Base-by-base conservation (phyloP, 768 basidiomycete genomes). In the Ramaria sp. region DNA sequence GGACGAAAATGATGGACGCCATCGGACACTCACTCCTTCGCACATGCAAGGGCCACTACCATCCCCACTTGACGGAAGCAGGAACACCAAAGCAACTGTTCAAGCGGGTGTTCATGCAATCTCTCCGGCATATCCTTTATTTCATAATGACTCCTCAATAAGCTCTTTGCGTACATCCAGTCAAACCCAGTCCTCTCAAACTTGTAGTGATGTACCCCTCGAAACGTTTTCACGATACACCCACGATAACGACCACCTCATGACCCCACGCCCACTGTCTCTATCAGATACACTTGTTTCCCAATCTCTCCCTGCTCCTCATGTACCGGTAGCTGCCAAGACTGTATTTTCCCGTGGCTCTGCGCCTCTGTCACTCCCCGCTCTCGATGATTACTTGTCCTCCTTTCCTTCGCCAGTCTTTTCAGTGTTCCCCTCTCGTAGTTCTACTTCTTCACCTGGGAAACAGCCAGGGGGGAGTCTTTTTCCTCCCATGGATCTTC, bases 401-500 rank as follows among this genome's bases (percentile, higher is more conserved):
- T 67, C 69, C 9, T 59, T 86, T 5, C 70, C 73, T 1, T 63
- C 70, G 13, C 77, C 81, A 0, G 53, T 65, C 6, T 80, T 86
- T 57, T 59, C 70, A 1, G 24, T 51, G 10, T 47, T 54, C 30
- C 50, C 37, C 39, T 47, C n/a, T 0, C 10, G 4, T 17, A 17
- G 17, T 7, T 27, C 41, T n/a, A 15, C 31, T 31, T 2, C 27
- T 10, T 24, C 12, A 30, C 1, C 57, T 59, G 47, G 62, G 61
- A 15, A 65, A 66, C 54, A 24, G 19, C 19, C 54, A 19, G 12
- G 58, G 7, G 61, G 66, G 37, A 52, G 42, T 12, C 82, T 82
- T 77, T 87, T 88, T 61, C 75, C 76, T 52, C 86, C 85, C 5
- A 72, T 87, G 75, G 78, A 84, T 43, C 71, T 69, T 27, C 69